phyloP scores from a whole-genome alignment of 208 protist species.

The Plasmodiophora brassicae region DNA sequence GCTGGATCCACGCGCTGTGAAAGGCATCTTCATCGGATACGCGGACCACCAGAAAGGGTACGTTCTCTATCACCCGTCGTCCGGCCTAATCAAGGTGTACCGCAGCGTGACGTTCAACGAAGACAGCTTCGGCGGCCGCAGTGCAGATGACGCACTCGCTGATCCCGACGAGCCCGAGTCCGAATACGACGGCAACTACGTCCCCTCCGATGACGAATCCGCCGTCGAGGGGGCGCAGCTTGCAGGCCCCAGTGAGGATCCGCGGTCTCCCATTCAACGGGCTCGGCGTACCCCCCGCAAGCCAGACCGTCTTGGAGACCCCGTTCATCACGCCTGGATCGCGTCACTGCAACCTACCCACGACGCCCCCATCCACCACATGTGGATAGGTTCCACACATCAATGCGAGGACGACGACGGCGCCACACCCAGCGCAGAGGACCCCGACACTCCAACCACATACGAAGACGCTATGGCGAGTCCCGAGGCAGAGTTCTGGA shows the following conservation, averaged over 20 bases:
- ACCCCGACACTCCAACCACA: background rate
- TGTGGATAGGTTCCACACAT: too few species aligned
- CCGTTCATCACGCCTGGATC: constrained; percentile 7
- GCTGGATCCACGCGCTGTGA: background rate
- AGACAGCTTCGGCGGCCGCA: background rate
- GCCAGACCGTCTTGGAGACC: background rate
- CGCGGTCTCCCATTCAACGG: too few species aligned
- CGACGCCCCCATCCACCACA: too few species aligned
- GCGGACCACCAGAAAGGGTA: background rate
- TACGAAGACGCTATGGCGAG: background rate
- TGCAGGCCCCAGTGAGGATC: too few species aligned
- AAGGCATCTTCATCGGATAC: constrained; percentile 15
- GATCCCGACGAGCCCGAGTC: background rate
- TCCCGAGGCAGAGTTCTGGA: background rate
- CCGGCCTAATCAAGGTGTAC: background rate
- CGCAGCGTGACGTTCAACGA: background rate
- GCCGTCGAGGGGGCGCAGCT: too few species aligned
- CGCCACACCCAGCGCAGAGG: too few species aligned
- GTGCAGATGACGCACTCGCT: background rate
- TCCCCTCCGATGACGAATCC: too few species aligned
- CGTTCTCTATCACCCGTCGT: background rate
- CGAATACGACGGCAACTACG: background rate
- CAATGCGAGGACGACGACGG: too few species aligned
- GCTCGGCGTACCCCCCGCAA: too few species aligned
- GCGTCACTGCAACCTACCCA: too few species aligned